Conservation (phyloP, 2,329 filamentous ascomycete species). For the Fusarium aywerte region DNA sequence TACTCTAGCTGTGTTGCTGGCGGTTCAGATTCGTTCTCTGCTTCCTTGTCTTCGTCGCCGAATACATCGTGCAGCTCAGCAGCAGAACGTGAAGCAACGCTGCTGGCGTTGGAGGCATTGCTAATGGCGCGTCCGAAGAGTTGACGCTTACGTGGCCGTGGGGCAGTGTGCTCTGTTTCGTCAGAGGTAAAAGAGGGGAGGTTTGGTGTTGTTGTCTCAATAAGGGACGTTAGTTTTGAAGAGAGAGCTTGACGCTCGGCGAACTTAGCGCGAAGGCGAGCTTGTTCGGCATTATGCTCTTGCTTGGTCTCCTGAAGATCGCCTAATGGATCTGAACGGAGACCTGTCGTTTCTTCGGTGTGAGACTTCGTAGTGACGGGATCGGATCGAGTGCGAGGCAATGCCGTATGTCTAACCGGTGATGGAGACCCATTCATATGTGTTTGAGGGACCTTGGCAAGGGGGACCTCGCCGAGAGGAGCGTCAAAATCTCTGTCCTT, state of each 20-base stretch:
- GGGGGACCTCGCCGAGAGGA: constrained; percentile 56
- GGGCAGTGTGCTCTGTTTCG: constrained; percentile 22
- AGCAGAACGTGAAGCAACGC: constrained; percentile 55
- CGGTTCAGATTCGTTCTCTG: constrained; percentile 48
- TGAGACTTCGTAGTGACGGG: constrained; percentile 27
- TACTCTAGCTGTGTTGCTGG: constrained; percentile 66
- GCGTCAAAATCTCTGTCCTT: constrained; percentile 42
- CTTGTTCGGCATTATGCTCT: constrained; percentile 37
- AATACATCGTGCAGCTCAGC: constrained; percentile 45
- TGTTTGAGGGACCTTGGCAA: constrained; percentile 53
- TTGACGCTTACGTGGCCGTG: constrained; percentile 55
- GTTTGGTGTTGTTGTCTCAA: constrained; percentile 48
- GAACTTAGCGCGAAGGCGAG: constrained; percentile 47
- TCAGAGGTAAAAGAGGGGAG: constrained; percentile 30
- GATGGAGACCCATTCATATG: constrained; percentile 57
- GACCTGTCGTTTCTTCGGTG: constrained; percentile 5
- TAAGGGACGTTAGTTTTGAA: constrained; percentile 56
- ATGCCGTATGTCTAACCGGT: constrained; percentile 42
- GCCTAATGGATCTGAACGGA: background rate
- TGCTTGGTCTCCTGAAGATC: constrained; percentile 17
- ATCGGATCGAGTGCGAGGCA: constrained; percentile 54
- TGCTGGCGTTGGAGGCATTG: constrained; percentile 65
- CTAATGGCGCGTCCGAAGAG: constrained; percentile 69
- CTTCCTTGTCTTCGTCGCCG: constrained; percentile 40
- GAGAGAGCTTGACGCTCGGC: constrained; percentile 57